Conservation (phyloP, 495 filamentous ascomycete genomes). For the Penicillium paxilli region DNA sequence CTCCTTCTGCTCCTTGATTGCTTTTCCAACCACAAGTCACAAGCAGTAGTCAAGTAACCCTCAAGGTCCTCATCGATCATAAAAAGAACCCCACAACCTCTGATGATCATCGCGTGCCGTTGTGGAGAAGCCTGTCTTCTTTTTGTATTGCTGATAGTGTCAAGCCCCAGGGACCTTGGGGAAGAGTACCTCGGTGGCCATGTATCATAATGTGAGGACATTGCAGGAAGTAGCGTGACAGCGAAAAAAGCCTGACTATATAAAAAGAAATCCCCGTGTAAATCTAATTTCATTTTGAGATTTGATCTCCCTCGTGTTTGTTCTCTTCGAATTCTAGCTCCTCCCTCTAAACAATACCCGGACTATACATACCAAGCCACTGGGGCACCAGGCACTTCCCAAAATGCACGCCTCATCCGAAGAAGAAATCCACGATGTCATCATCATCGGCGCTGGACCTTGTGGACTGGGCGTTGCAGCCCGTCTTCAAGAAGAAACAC, state of each 20-base stretch:
- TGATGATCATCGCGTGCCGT: neutral
- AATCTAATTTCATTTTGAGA: neutral
- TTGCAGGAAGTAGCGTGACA: constrained; percentile 22
- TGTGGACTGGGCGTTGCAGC: constrained; percentile 63
- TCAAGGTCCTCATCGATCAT: constrained; percentile 25
- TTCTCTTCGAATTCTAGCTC: too few species aligned
- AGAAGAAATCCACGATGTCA: constrained; percentile 50
- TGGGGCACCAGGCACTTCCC: neutral
- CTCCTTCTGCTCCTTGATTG: neutral
- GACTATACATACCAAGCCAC: neutral
- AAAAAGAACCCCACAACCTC: neutral
- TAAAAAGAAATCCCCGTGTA: neutral
- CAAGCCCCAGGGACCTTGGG: constrained; percentile 36
- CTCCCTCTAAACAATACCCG: neutral
- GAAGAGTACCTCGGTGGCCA: constrained; percentile 37
- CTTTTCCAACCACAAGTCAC: neutral
- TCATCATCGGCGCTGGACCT: constrained; percentile 64
- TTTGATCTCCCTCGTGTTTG: neutral
- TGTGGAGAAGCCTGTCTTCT: constrained; percentile 6
- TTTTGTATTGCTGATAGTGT: constrained; percentile 1
- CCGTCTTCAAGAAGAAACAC: constrained; percentile 58
- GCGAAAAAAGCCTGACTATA: too few species aligned
- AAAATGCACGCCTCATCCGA: neutral
- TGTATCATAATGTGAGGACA: constrained; percentile 19
- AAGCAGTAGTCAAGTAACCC: neutral